Conservation (phyloP, 768 basidiomycete genomes). For the Postia placenta region DNA sequence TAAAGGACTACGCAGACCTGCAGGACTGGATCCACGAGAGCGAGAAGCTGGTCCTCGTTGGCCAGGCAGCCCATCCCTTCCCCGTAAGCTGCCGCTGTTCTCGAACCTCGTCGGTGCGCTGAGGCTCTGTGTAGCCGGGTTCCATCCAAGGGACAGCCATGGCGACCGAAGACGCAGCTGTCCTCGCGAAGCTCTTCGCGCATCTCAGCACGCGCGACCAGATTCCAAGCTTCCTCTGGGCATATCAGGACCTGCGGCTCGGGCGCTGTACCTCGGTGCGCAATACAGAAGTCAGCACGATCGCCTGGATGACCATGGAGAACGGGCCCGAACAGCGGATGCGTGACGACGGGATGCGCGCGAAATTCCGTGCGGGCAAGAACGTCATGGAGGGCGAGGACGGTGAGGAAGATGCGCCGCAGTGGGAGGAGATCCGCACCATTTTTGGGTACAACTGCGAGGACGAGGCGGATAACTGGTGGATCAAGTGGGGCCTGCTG, state of each 20-base stretch:
- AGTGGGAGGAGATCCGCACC: conserved; percentile 26
- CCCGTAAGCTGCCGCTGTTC: conserved; percentile 16
- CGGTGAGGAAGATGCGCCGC: conserved; percentile 18
- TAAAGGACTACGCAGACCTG: conserved; percentile 16
- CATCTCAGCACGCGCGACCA: conserved; percentile 25
- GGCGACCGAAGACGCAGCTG: conserved; percentile 34
- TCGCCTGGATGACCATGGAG: conserved; percentile 2
- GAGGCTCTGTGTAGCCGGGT: conserved; percentile 20
- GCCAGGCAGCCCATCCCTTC: conserved; percentile 33
- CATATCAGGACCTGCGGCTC: conserved; percentile 30
- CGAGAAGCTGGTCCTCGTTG: conserved; percentile 25
- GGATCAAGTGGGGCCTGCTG: conserved; percentile 29
- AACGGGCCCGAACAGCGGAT: conserved; percentile 14
- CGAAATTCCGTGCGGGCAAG: conserved; percentile 12
- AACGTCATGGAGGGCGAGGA: conserved; percentile 15
- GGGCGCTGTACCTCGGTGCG: conserved; percentile 10
- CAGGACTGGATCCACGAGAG: conserved; percentile 29
- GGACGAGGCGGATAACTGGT: conserved; percentile 33
- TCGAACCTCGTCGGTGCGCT: not conserved
- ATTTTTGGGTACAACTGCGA: conserved; percentile 30
- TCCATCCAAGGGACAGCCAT: conserved; percentile 28
- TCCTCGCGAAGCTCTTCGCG: conserved; percentile 33
- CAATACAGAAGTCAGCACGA: not conserved
- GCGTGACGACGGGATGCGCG: conserved; percentile 23
- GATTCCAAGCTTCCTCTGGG: conserved; percentile 26